Percentiles rank a stretch among this genome's conserved stretches.
These are phyloP conservation scores for Aspergillus biplanus DNA, from an alignment of 495 filamentous ascomycete species.

Conservation along the genomic window DNA sequence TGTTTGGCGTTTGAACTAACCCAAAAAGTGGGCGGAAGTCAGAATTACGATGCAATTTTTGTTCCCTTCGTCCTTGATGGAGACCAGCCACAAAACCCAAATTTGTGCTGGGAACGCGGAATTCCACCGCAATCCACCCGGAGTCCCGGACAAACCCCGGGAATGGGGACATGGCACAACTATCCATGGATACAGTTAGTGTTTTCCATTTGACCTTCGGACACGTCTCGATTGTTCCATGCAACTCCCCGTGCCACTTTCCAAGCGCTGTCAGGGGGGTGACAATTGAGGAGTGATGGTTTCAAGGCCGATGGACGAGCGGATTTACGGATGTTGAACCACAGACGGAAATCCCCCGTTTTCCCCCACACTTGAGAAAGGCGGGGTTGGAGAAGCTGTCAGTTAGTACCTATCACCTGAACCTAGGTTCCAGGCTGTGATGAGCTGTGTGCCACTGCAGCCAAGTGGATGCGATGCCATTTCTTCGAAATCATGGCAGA, in stretches of 20 bases:
- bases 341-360: background rate
- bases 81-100: background rate
- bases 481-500: too few relatives aligned
- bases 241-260: too few relatives aligned
- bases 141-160: constrained; percentile 1
- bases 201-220: background rate
- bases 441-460: too few relatives aligned
- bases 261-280: background rate
- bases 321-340: background rate
- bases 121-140: background rate
- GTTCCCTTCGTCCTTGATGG: background rate
- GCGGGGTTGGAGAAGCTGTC: background rate
- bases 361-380: background rate
- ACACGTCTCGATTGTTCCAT: too few relatives aligned
- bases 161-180: background rate
- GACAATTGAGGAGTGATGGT: background rate
- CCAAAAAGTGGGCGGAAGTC: background rate
- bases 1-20: too few relatives aligned
- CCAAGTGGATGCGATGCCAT: too few relatives aligned
- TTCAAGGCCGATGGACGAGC: background rate
- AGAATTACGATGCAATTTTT: background rate
- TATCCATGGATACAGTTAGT: background rate
- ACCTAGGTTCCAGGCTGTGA: background rate
- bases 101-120: background rate
- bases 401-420: background rate